Evolutionary conservation across 208 protist genomes (phyloP), one percentile per base, ranked within the genome.

Genomic region (Trypanosoma platydactyli): DNA sequence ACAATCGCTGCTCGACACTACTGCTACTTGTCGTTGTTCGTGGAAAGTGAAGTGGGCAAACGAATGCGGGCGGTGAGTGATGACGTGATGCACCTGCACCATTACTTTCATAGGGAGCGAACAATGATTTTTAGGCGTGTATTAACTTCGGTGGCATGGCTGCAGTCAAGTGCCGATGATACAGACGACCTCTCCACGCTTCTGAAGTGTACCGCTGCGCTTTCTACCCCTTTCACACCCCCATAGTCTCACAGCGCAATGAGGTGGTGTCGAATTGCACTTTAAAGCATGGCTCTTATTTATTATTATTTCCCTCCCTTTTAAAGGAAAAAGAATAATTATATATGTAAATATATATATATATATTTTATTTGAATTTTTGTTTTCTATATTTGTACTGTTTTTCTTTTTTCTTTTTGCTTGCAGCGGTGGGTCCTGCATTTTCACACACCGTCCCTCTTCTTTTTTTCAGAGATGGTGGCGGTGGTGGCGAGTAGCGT

Each of bases 331-430:
- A n/a, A n/a, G n/a, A n/a, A n/a, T n/a, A n/a, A n/a, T 18, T 25
- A 55, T 56, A 40, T 56, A 56, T 20, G n/a, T 56, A 56, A 7
- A 60, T 48, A 48, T 30, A 30, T 27, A 60, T 49, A 44, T 38
- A 33, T 48, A 44, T 49, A 51, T 45, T n/a, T 30, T 48, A 1
- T 20, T 33, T 62, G 29, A 40, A 50, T 51, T 24, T 33, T 56
- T 48, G 3, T 51, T 38, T 3, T 38, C 33, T 3, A 3, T 9
- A 38, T 38, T 38, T 38, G 3, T 9, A 9, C 33, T n/a, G n/a
- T n/a, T n/a, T n/a, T 11, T 38, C 33, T 9, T 38, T 38, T 38
- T 38, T 38, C 9, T 38, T 38, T 38, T 38, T 38, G 33, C 9
- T 38, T 9, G 33, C 9, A 38, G 9, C 33, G 3, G 33, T 9